Conservation (phyloP, 2,329 filamentous ascomycete genomes). For the Fusarium subglutinans region DNA sequence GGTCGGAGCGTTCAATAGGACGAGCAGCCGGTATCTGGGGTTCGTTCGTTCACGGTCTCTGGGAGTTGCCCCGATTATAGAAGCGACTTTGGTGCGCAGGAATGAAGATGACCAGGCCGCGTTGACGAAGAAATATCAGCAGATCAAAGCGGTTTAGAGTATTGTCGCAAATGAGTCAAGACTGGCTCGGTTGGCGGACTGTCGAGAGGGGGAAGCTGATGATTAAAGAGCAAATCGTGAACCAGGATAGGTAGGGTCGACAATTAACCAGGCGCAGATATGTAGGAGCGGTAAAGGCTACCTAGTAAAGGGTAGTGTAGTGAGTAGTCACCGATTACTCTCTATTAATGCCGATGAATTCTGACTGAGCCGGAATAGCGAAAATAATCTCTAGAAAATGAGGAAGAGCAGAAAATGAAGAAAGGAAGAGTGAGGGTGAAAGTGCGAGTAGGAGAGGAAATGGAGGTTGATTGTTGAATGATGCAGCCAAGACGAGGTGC, state of each 20-base stretch:
- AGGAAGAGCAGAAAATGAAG: constrained; percentile 8
- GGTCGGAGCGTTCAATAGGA: constrained; percentile 38
- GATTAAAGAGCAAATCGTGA: constrained; percentile 21
- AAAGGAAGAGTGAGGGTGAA: constrained; percentile 6
- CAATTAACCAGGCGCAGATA: constrained; percentile 20
- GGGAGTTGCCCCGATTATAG: constrained; percentile 31
- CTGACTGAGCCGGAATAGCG: constrained; percentile 8
- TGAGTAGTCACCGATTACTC: constrained; percentile 20
- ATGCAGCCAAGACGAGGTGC: constrained; percentile 34
- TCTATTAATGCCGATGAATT: constrained; percentile 20
- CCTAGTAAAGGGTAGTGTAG: background rate
- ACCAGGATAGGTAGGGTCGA: constrained; percentile 24
- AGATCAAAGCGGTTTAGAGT: background rate
- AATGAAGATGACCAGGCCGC: constrained; percentile 24
- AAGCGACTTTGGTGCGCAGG: constrained; percentile 30
- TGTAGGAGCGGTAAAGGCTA: constrained; percentile 22
- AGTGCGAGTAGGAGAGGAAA: constrained; percentile 5
- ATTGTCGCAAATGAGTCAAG: constrained; percentile 4
- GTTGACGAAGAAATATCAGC: constrained; percentile 17
- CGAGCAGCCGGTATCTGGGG: constrained; percentile 33
- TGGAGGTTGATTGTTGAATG: constrained; percentile 30
- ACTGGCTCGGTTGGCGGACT: background rate
- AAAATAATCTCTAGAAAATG: constrained; percentile 11
- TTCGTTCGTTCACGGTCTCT: constrained; percentile 31
- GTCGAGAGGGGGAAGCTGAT: constrained; percentile 2